Evolutionary conservation across 768 basidiomycete genomes (phyloP).

Genomic region (Boletus tomentosulus): DNA sequence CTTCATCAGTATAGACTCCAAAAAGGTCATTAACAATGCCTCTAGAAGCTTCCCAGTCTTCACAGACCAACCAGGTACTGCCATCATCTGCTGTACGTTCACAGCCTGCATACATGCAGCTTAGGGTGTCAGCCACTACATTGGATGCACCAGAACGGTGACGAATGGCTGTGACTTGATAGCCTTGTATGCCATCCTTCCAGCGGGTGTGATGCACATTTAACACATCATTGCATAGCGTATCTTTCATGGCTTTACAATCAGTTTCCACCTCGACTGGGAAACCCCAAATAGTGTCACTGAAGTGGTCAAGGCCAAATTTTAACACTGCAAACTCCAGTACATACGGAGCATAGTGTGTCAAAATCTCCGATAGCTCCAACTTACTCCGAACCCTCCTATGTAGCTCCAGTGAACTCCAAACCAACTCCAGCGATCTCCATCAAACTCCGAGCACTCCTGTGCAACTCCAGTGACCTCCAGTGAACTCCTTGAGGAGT

Average conservation of each 20-base stretch:
- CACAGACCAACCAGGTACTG: background rate
- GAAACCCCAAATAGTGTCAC: conserved; percentile 19
- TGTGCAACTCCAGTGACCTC: no score
- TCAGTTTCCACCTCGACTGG: background rate
- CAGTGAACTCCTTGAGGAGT: no score
- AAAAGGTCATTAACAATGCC: background rate
- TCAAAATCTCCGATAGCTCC: no score
- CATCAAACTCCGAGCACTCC: no score
- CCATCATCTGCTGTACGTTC: background rate
- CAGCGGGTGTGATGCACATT: background rate
- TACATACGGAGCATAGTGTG: conserved; percentile 34
- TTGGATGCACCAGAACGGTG: background rate
- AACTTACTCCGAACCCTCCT: conserved; percentile 7
- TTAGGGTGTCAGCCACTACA: no score
- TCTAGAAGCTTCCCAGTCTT: background rate
- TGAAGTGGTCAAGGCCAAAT: conserved; percentile 30
- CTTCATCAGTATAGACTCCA: background rate
- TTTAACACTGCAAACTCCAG: conserved; percentile 38
- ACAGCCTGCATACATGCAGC: no score
- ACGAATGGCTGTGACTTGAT: background rate
- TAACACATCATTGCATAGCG: background rate
- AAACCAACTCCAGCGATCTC: no score
- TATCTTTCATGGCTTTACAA: background rate
- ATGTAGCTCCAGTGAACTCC: no score
- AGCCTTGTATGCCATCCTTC: background rate